Conservation (phyloP, 805 yeast species). For the Dipodascopsis uninucleata region DNA sequence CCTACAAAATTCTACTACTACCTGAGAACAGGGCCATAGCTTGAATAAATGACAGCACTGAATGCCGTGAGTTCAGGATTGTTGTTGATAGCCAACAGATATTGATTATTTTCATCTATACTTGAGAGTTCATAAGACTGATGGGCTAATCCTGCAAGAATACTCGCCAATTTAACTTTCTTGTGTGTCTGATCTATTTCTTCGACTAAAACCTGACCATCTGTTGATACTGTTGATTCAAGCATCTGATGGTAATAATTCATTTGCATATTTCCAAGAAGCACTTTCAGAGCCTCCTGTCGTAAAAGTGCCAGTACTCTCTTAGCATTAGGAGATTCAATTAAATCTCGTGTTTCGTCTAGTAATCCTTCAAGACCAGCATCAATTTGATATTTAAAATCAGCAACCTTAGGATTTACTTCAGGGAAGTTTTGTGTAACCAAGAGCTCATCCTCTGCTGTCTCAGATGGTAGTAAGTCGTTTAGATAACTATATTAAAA, state of each 20-base stretch:
- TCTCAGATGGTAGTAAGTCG: slow-evolving; percentile 19
- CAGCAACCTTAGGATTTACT: too few relatives aligned
- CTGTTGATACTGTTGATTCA: slow-evolving; percentile 5
- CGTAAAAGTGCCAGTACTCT: slow-evolving; percentile 42
- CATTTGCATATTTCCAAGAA: slow-evolving; percentile 41
- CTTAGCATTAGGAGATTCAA: slow-evolving; percentile 42
- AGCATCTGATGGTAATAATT: slow-evolving; percentile 5
- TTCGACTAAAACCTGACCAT: slow-evolving; percentile 31
- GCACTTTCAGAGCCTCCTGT: slow-evolving; percentile 44
- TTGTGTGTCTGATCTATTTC: too few relatives aligned
- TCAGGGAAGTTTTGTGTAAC: slow-evolving; percentile 13
- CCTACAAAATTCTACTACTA: too few relatives aligned
- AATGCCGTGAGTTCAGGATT: slow-evolving; percentile 73
- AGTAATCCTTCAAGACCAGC: slow-evolving; percentile 36
- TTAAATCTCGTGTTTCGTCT: slow-evolving; percentile 45
- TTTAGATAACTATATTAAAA: slow-evolving; percentile 4
- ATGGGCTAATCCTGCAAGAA: slow-evolving; percentile 63
- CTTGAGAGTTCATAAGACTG: slow-evolving; percentile 55
- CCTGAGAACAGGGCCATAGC: too few relatives aligned
- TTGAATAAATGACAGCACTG: slow-evolving; percentile 86
- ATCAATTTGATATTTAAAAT: not conserved
- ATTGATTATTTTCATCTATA: slow-evolving; percentile 45
- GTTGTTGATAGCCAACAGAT: slow-evolving; percentile 46
- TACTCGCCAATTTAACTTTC: slow-evolving; percentile 57
- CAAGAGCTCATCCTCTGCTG: slow-evolving; percentile 26